Evolutionary conservation across 1,139 yeast genomes (phyloP).

Genomic region (Hyphopichia wangnamkhiaoensis): DNA sequence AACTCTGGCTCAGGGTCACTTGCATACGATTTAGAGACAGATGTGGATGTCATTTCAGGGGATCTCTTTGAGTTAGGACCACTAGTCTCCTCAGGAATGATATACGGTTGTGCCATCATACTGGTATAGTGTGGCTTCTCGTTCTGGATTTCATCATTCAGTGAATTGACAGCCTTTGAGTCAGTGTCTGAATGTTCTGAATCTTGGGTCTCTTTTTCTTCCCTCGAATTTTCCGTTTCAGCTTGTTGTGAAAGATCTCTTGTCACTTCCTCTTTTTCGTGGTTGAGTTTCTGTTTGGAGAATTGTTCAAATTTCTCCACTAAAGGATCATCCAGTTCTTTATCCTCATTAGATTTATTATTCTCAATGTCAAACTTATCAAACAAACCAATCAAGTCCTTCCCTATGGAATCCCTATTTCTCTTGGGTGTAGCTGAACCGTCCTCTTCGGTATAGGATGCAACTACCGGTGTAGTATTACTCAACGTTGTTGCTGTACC

Average conservation of each 20-base stretch:
- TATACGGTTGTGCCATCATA: conserved; percentile 6
- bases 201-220: conserved; percentile 8
- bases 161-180: too few relatives aligned
- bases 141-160: not conserved
- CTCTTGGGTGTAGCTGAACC: conserved; percentile 9
- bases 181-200: not conserved
- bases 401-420: conserved; percentile 19
- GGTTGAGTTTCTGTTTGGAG: not conserved
- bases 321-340: conserved; percentile 5
- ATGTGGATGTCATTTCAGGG: too few relatives aligned
- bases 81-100: not conserved
- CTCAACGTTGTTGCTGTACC: conserved; percentile 1
- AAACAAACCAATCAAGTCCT: conserved; percentile 39
- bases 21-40: conserved; percentile 7
- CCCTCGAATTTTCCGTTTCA: conserved; percentile 5
- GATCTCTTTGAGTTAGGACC: too few relatives aligned
- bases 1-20: conserved; percentile 2
- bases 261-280: conserved; percentile 3
- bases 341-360: conserved; percentile 7
- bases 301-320: conserved; percentile 3
- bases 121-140: not conserved
- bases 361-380: conserved; percentile 38
- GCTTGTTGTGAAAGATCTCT: conserved; percentile 6
- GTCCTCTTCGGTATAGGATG: conserved; percentile 6
- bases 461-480: not conserved